Evolutionary conservation across 441 rosid genomes (phyloP).

Genomic region (Erodium texanum): DNA sequence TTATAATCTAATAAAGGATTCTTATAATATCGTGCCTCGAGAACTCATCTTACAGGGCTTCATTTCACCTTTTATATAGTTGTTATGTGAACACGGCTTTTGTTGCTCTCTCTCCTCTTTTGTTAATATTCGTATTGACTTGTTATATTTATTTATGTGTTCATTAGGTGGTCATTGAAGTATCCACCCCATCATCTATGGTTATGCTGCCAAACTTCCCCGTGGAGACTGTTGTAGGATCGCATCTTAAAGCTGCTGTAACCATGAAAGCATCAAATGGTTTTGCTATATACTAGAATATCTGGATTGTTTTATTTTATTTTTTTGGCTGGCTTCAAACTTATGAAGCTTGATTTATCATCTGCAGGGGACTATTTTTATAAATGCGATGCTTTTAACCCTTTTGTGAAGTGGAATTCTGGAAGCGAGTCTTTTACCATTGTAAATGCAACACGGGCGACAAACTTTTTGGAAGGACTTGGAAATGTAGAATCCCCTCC

Average conservation of each 20-base stretch:
- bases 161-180: constrained; percentile 67
- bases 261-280: constrained; percentile 78
- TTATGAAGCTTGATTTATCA: constrained; percentile 23
- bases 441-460: constrained; percentile 46
- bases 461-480: constrained; percentile 29
- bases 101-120: not conserved
- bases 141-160: constrained; percentile 8
- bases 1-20: not conserved
- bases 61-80: not conserved
- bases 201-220: constrained; percentile 72
- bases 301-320: constrained; percentile 16
- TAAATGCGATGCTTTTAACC: constrained; percentile 72
- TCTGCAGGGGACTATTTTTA: constrained; percentile 65
- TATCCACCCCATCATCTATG: constrained; percentile 69
- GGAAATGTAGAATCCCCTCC: constrained; percentile 24
- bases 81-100: not conserved
- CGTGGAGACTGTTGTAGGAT: constrained; percentile 80
- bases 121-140: not conserved
- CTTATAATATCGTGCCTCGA: not conserved
- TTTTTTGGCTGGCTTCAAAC: constrained; percentile 19
- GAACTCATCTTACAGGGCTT: not conserved
- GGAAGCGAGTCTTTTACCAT: constrained; percentile 64
- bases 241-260: constrained; percentile 74
- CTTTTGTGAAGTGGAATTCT: constrained; percentile 66
- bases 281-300: constrained; percentile 25